phyloP scores from a whole-genome alignment of 179 eudicot genomes.

The Drosera spatulata region DNA sequence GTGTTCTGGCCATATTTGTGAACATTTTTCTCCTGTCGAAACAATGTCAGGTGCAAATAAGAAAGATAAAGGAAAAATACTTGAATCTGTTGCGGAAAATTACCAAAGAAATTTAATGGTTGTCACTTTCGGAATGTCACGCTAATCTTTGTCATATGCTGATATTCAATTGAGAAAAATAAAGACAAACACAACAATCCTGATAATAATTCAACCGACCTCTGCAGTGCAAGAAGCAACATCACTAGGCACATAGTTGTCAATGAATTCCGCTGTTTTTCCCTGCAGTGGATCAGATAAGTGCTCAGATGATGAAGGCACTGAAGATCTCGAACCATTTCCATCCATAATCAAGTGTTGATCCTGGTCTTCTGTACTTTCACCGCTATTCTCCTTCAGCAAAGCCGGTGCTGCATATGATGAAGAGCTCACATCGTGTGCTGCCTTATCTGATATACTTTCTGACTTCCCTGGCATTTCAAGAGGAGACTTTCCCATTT shows the following conservation, averaged over 20 bases:
- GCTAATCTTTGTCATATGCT: too few relatives aligned
- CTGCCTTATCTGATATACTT: constrained; percentile 6
- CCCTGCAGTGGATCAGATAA: constrained; percentile 13
- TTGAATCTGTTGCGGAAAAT: too few relatives aligned
- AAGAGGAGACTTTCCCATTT: constrained; percentile 13
- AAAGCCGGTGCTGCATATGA: constrained; percentile 7
- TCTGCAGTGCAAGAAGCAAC: constrained; percentile 6
- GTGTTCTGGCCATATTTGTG: too few relatives aligned
- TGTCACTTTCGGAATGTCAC: too few relatives aligned
- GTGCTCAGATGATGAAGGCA: constrained; percentile 20
- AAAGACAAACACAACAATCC: neutral
- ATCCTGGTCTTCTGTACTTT: constrained; percentile 8
- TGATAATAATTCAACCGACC: neutral
- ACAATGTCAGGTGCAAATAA: too few relatives aligned
- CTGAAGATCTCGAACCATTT: constrained; percentile 15
- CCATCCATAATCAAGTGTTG: constrained; percentile 6
- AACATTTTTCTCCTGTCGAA: too few relatives aligned
- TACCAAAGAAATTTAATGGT: too few relatives aligned
- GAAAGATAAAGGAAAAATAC: too few relatives aligned
- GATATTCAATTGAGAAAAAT: too few relatives aligned
- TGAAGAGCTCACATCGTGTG: constrained; percentile 6
- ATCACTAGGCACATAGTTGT: constrained; percentile 16
- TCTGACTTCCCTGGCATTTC: constrained; percentile 2
- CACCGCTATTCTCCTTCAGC: constrained; percentile 2
- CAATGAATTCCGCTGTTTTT: constrained; percentile 14